Percentiles rank a stretch among this genome's conserved stretches.
These are phyloP conservation scores for Mycena floridula DNA, from an alignment of 768 basidiomycete genomes.

Conservation along the genomic window DNA sequence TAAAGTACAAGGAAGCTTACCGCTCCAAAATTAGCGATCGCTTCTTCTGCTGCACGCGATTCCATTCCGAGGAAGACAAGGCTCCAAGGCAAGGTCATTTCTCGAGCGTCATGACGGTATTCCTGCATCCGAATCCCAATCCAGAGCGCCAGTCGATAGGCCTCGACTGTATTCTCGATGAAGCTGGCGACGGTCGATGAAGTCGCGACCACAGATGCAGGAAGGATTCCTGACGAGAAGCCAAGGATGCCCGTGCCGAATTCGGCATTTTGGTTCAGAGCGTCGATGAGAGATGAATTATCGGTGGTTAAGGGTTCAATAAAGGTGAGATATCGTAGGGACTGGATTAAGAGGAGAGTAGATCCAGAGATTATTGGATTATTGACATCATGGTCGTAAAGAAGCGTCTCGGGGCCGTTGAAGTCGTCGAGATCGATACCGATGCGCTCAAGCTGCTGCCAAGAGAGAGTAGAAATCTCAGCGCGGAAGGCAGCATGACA, in stretches of 20 bases:
- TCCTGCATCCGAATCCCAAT: constrained; percentile 32
- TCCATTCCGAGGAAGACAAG: constrained; percentile 29
- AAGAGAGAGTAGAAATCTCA: constrained; percentile 43
- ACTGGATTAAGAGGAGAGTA: constrained; percentile 44
- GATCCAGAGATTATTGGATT: constrained; percentile 47
- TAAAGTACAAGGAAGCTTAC: constrained; percentile 3
- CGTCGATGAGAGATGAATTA: constrained; percentile 18
- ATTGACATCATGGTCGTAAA: constrained; percentile 25
- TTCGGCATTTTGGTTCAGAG: constrained; percentile 26
- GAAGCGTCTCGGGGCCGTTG: constrained; percentile 27
- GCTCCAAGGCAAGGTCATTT: constrained; percentile 35
- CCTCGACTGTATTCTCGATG: constrained; percentile 28
- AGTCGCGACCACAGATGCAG: constrained; percentile 35
- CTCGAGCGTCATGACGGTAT: no score
- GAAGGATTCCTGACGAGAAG: constrained; percentile 39
- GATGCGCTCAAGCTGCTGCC: constrained; percentile 23
- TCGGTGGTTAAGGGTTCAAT: constrained; percentile 17
- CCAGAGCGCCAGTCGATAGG: constrained; percentile 37
- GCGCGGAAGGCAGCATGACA: constrained; percentile 43
- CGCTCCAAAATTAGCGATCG: constrained; percentile 7
- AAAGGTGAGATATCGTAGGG: constrained; percentile 45
- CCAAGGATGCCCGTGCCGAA: constrained; percentile 32
- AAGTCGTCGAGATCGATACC: constrained; percentile 43
- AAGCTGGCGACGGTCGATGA: constrained; percentile 26
- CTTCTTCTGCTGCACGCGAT: constrained; percentile 15